A percentile compares a stretch with the other conserved stretches of the same genome.
phyloP scores from a whole-genome alignment of 768 basidiomycete species.

The Rhizopogon sp. region DNA sequence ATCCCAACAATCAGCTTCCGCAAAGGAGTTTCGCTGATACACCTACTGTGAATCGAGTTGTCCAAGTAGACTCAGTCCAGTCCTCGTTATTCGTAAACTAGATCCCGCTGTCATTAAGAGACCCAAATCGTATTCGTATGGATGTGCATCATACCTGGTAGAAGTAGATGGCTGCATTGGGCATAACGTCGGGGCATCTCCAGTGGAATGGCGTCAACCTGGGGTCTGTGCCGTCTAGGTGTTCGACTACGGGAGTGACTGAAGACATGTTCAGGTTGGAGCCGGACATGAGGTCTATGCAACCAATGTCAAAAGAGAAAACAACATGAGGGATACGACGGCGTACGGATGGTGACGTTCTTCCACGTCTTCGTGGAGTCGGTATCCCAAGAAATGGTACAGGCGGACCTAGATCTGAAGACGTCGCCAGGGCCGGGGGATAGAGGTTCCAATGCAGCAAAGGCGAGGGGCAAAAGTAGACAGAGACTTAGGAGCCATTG shows the following conservation, averaged over 20 bases:
- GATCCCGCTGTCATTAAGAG: not conserved
- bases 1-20: not conserved
- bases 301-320: not conserved
- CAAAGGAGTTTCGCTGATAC: not conserved
- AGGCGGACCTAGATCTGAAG: conserved; percentile 28
- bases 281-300: conserved; percentile 34
- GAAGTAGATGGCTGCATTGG: conserved; percentile 35
- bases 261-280: conserved; percentile 31
- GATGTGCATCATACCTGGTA: conserved; percentile 26
- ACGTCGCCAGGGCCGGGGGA: conserved; percentile 35
- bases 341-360: conserved; percentile 33
- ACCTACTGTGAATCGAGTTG: conserved; percentile 34
- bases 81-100: conserved; percentile 28
- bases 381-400: conserved; percentile 29
- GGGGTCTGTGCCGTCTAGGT: conserved; percentile 29
- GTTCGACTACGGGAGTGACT: conserved; percentile 24
- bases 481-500: conserved; percentile 3
- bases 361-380: conserved; percentile 29
- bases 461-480: conserved; percentile 2
- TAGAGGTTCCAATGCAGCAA: conserved; percentile 24
- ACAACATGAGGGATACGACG: not conserved
- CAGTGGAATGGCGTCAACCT: conserved; percentile 26
- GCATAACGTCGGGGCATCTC: conserved; percentile 33
- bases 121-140: not conserved
- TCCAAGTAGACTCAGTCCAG: conserved; percentile 25